Evolutionary conservation across 2,329 filamentous ascomycete genomes (phyloP).

Genomic region (Sporothrix variecibatus): DNA sequence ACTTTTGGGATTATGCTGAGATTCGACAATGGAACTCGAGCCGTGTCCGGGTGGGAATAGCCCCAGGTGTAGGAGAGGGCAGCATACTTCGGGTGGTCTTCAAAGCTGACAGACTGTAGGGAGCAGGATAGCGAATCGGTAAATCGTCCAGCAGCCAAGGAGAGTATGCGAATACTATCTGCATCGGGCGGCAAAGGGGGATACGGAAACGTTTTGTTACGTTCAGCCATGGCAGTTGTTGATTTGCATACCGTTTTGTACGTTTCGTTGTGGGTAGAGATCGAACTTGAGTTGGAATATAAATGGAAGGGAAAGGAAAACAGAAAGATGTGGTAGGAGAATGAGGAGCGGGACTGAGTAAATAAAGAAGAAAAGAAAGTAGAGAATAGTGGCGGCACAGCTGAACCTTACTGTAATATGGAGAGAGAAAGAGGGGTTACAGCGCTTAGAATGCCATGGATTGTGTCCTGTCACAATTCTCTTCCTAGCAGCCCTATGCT

Average conservation of each 20-base stretch:
- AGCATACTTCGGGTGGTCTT: not conserved
- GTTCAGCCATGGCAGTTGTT: not conserved
- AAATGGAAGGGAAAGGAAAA: not conserved
- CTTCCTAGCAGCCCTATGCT: not conserved
- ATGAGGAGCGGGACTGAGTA: not conserved
- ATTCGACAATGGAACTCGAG: not conserved
- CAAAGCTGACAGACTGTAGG: not conserved
- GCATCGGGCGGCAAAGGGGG: not conserved
- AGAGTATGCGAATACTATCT: not conserved
- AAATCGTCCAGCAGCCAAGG: not conserved
- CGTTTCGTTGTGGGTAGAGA: no score
- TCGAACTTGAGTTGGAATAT: no score
- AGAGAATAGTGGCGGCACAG: not conserved
- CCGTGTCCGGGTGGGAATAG: not conserved
- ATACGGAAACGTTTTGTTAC: not conserved
- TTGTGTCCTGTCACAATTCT: not conserved
- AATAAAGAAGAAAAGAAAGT: not conserved
- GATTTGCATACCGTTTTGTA: not conserved
- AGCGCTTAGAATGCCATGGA: not conserved
- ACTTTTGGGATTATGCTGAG: not conserved
- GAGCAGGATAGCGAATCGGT: not conserved
- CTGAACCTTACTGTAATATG: not conserved
- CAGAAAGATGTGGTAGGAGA: not conserved
- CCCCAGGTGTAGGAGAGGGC: not conserved
- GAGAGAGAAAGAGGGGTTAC: not conserved